These are phyloP conservation scores for Phaseolus lunatus DNA, from an alignment of 306 rosid species.

Conservation along the genomic window DNA sequence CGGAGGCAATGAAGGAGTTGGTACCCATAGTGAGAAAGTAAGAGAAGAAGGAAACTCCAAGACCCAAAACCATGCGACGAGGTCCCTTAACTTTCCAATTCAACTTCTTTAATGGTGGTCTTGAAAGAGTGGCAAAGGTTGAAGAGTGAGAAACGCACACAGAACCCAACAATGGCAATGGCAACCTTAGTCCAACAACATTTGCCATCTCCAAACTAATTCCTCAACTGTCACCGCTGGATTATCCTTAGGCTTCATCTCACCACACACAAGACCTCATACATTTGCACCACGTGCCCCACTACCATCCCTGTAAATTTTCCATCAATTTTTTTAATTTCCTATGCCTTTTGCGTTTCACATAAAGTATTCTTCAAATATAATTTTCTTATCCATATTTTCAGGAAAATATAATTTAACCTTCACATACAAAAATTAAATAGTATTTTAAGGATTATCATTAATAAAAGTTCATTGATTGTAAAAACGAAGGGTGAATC, in stretches of 20 bases:
- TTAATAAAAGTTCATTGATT: too few species aligned
- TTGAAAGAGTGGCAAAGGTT: background rate
- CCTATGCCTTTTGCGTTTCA: too few species aligned
- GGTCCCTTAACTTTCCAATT: constrained; percentile 47
- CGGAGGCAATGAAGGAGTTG: constrained; percentile 71
- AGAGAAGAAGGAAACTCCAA: constrained; percentile 61
- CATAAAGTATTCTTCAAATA: too few species aligned
- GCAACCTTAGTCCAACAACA: constrained; percentile 52
- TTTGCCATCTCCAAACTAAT: constrained; percentile 43
- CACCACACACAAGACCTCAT: constrained; percentile 34
- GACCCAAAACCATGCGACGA: constrained; percentile 67
- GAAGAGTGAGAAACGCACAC: constrained; percentile 2
- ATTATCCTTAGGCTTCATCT: background rate
- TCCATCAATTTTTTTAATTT: too few species aligned
- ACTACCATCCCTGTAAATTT: background rate
- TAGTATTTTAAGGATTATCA: too few species aligned
- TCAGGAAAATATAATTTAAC: too few species aligned
- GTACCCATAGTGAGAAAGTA: constrained; percentile 36
- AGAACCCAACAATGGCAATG: constrained; percentile 31
- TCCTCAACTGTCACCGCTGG: background rate
- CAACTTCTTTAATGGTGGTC: constrained; percentile 38
- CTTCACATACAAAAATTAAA: too few species aligned
- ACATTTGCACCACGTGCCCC: constrained; percentile 47
- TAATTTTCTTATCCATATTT: too few species aligned
- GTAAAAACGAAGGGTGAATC: too few species aligned